These are phyloP conservation scores for Dioscorea alata DNA, from an alignment of 106 monocot species.

Conservation along the genomic window DNA sequence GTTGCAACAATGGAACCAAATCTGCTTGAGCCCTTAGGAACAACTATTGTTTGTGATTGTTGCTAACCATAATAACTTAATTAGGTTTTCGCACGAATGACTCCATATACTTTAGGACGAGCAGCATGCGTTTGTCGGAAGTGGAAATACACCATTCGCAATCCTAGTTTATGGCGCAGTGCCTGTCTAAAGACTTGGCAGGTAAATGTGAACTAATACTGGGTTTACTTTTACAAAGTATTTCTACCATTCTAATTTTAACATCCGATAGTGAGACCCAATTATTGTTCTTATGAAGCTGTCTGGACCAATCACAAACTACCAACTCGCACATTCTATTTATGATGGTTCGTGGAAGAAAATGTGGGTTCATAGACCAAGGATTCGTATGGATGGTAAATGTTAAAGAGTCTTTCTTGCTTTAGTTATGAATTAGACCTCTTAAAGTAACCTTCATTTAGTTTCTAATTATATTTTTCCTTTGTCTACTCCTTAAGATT, in stretches of 20 bases:
- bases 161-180: conserved; percentile 80
- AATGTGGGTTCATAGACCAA: conserved; percentile 89
- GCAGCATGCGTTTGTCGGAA: conserved; percentile 95
- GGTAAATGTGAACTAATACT: conserved; percentile 29
- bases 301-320: conserved; percentile 62
- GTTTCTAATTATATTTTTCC: too few species aligned
- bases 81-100: conserved; percentile 82
- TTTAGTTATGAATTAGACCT: background rate
- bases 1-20: too few species aligned
- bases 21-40: too few species aligned
- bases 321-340: conserved; percentile 42
- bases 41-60: too few species aligned
- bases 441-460: too few species aligned
- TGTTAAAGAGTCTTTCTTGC: background rate
- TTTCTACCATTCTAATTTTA: conserved; percentile 2
- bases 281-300: conserved; percentile 32
- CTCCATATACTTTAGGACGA: conserved; percentile 71
- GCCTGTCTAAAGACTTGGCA: conserved; percentile 95
- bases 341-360: conserved; percentile 95
- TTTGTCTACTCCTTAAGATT: too few species aligned
- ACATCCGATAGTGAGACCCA: conserved; percentile 1
- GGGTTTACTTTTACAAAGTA: too few species aligned
- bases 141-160: conserved; percentile 83
- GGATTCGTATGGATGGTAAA: conserved; percentile 86
- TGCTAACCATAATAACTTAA: background rate